phyloP scores from a whole-genome alignment of 2,329 filamentous ascomycete species.

The Didymella segeticola region DNA sequence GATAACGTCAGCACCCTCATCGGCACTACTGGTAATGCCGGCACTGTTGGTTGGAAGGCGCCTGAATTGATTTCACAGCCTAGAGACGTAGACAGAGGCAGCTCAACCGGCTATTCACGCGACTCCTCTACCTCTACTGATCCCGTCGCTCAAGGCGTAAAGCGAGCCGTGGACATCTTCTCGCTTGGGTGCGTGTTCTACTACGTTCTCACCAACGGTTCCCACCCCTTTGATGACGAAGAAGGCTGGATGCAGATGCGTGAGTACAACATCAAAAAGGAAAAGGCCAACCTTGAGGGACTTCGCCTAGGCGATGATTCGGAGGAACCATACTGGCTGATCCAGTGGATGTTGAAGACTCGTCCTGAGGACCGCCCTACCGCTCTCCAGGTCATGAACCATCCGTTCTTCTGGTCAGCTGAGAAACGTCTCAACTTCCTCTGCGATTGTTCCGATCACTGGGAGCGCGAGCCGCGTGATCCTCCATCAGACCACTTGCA shows the following conservation, averaged over 20 bases:
- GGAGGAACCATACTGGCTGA: slow-evolving; percentile 85
- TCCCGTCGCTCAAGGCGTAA: slow-evolving; percentile 73
- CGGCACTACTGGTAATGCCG: slow-evolving; percentile 91
- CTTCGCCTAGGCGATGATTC: slow-evolving; percentile 84
- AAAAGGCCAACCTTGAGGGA: slow-evolving; percentile 73
- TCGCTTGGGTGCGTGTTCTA: slow-evolving; percentile 97
- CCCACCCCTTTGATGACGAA: slow-evolving; percentile 92
- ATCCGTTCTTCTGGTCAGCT: slow-evolving; percentile 95
- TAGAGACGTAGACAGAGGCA: slow-evolving; percentile 50
- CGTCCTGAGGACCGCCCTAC: slow-evolving; percentile 73
- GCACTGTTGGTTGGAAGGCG: slow-evolving; percentile 95
- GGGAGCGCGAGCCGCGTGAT: slow-evolving; percentile 88
- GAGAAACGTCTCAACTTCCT: slow-evolving; percentile 90
- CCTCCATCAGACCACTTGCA: slow-evolving; percentile 74
- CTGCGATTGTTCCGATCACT: slow-evolving; percentile 96
- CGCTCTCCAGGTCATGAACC: slow-evolving; percentile 80
- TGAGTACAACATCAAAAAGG: slow-evolving; percentile 96
- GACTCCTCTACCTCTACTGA: slow-evolving; percentile 51
- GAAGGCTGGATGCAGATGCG: slow-evolving; percentile 84
- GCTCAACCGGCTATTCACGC: slow-evolving; percentile 52
- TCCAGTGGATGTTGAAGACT: slow-evolving; percentile 77
- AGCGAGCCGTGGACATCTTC: slow-evolving; percentile 96
- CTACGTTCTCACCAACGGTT: slow-evolving; percentile 93
- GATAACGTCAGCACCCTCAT: slow-evolving; percentile 93
- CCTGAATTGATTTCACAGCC: slow-evolving; percentile 81